A percentile compares a stretch with the other conserved stretches of the same genome.
phyloP scores from a whole-genome alignment of 2,329 filamentous ascomycete genomes.

The Endothia cerciana region DNA sequence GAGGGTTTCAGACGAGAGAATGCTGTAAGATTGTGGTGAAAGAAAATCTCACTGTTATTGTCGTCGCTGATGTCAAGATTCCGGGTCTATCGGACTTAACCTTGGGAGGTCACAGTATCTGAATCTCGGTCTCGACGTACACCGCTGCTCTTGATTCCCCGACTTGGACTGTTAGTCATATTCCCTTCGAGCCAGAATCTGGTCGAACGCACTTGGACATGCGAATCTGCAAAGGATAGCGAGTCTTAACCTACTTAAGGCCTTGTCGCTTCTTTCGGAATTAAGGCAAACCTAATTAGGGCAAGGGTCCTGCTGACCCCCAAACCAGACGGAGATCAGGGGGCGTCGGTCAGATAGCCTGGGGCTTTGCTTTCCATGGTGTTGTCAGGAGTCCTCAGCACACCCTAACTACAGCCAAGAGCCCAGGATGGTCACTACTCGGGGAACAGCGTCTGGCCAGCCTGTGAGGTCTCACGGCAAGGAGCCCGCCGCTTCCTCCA shows the following conservation, averaged over 20 bases:
- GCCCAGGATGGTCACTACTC: constrained; percentile 8
- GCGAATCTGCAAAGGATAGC: not conserved
- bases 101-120: not conserved
- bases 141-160: not conserved
- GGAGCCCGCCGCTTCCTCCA: not conserved
- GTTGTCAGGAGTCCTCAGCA: not conserved
- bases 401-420: not conserved
- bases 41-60: not conserved
- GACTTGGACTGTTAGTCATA: not conserved
- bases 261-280: not conserved
- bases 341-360: not conserved
- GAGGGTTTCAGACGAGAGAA: not conserved
- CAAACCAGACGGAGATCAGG: not conserved
- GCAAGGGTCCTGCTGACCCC: not conserved
- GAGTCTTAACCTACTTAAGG: not conserved
- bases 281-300: not conserved
- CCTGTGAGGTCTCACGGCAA: not conserved
- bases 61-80: not conserved
- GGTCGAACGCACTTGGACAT: not conserved
- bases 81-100: constrained; percentile 18
- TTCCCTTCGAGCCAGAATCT: not conserved
- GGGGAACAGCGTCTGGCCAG: not conserved
- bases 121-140: not conserved
- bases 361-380: not conserved
- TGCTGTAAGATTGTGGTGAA: not conserved